Evolutionary conservation across 2,329 filamentous ascomycete species (phyloP).

Genomic region (Pseudopithomyces chartarum): DNA sequence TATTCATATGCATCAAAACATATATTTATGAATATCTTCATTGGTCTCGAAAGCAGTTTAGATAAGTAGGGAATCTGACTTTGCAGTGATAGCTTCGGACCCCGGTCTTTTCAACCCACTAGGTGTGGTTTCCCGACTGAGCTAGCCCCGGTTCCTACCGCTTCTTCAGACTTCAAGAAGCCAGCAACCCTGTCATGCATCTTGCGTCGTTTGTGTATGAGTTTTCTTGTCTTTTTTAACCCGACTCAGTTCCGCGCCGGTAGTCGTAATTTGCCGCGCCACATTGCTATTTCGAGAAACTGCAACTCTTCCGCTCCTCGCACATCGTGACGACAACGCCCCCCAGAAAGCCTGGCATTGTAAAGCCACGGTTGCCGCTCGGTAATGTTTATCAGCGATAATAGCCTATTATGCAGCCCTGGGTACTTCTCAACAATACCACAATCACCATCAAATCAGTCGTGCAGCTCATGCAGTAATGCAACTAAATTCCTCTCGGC

Average conservation of each 20-base stretch:
- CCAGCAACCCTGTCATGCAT: background rate
- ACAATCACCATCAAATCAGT: slow-evolving; percentile 9
- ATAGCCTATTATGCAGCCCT: slow-evolving; percentile 8
- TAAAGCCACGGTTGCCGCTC: slow-evolving; percentile 13
- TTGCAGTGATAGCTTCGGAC: background rate
- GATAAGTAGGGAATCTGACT: background rate
- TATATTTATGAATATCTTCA: background rate
- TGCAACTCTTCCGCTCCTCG: background rate
- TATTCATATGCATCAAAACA: too few relatives aligned
- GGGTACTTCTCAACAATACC: slow-evolving; percentile 15
- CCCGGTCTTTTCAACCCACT: background rate
- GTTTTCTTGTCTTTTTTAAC: background rate
- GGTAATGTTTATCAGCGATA: background rate
- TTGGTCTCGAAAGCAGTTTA: background rate
- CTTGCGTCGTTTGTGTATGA: background rate
- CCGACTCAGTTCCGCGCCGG: background rate
- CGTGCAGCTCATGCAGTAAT: slow-evolving; percentile 1
- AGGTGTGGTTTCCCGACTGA: background rate
- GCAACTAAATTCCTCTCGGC: slow-evolving; percentile 27
- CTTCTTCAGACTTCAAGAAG: background rate
- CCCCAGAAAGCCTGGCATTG: slow-evolving; percentile 10
- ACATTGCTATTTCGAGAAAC: background rate
- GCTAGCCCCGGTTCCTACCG: slow-evolving; percentile 1
- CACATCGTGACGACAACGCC: background rate
- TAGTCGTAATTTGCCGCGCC: background rate